Percentiles rank a stretch among this genome's conserved stretches.
phyloP scores from a whole-genome alignment of 2,329 filamentous ascomycete genomes.

The Aspergillus glaucus region DNA sequence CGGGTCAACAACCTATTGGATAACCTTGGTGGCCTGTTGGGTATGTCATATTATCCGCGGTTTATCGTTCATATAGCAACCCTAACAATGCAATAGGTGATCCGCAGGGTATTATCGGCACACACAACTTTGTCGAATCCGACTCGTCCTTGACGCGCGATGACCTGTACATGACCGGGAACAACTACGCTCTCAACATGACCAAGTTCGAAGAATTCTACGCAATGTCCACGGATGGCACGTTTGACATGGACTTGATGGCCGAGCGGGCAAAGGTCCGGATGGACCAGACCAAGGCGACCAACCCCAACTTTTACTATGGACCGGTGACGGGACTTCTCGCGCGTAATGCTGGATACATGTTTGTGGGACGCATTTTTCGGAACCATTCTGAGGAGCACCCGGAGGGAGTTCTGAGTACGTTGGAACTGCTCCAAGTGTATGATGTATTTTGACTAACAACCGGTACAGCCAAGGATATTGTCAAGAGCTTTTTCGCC shows the following conservation, averaged over 20 bases:
- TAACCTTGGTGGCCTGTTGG: constrained; percentile 41
- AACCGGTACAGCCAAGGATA: constrained; percentile 28
- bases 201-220: constrained; percentile 47
- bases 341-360: constrained; percentile 44
- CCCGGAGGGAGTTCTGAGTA: constrained; percentile 33
- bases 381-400: constrained; percentile 41
- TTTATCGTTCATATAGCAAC: not conserved
- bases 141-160: constrained; percentile 49
- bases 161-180: constrained; percentile 48
- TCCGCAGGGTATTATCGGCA: constrained; percentile 45
- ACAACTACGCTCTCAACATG: constrained; percentile 49
- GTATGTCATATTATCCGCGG: constrained; percentile 10
- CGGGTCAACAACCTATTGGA: constrained; percentile 37
- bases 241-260: constrained; percentile 38
- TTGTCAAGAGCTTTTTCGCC: constrained; percentile 44
- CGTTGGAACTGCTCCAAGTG: constrained; percentile 12
- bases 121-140: constrained; percentile 52
- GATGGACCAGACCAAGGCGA: constrained; percentile 43
- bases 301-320: constrained; percentile 52
- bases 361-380: constrained; percentile 40
- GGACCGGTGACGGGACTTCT: constrained; percentile 48
- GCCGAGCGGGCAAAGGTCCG: constrained; percentile 40
- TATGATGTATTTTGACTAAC: not conserved
- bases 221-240: constrained; percentile 34
- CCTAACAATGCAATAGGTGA: constrained; percentile 23